These are phyloP conservation scores for Dryas integrifolia DNA, from an alignment of 331 rosid species.

Conservation along the genomic window DNA sequence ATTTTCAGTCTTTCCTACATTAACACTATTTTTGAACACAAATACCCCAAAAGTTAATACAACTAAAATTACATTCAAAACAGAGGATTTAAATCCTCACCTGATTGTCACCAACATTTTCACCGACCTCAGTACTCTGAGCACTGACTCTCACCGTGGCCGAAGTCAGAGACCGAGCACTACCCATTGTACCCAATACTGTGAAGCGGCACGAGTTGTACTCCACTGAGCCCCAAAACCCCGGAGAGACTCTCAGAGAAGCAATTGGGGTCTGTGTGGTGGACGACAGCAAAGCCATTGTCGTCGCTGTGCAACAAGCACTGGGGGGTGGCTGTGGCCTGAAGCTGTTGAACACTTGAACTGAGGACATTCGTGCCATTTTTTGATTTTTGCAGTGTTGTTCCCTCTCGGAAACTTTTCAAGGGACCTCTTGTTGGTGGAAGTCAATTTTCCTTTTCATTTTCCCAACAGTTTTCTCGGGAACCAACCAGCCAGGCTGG, in stretches of 20 bases:
- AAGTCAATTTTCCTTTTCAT: conserved; percentile 1
- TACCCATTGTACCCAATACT: neutral
- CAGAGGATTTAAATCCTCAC: conserved; percentile 6
- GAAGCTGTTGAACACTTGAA: conserved; percentile 13
- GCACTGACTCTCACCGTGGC: conserved; percentile 17
- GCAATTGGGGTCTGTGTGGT: neutral
- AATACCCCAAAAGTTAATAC: neutral
- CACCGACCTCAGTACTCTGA: conserved; percentile 23
- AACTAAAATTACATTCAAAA: neutral
- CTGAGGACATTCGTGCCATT: conserved; percentile 21
- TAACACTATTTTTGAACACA: neutral
- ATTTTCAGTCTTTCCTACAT: neutral
- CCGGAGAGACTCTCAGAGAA: neutral
- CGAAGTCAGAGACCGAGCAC: conserved; percentile 10
- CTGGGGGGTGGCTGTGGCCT: conserved; percentile 16
- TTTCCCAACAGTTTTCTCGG: conserved; percentile 1
- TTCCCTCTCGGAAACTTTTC: too few species aligned
- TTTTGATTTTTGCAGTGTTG: neutral
- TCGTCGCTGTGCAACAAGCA: conserved; percentile 2
- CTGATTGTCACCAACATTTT: conserved; percentile 16
- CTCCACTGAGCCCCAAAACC: conserved; percentile 17
- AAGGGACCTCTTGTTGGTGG: neutral
- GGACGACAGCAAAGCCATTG: conserved; percentile 2
- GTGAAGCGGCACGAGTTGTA: conserved; percentile 7
- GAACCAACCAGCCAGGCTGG: neutral